A percentile compares a stretch with the other conserved stretches of the same genome.
Conservation (phyloP, 495 filamentous ascomycete genomes). For the Penicillium verhagenii region DNA sequence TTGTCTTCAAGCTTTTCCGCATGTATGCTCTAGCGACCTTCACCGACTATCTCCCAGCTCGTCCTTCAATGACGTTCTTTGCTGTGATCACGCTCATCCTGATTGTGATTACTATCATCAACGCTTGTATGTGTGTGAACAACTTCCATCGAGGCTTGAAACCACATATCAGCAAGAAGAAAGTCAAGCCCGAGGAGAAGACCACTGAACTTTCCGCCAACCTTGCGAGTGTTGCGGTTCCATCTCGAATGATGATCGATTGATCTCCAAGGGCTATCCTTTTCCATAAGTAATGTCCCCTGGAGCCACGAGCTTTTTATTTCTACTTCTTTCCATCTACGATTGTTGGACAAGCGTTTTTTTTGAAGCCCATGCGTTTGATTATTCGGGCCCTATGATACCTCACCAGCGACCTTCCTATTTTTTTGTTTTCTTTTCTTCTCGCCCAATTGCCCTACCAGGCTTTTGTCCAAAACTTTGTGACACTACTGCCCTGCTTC, state of each 20-base stretch:
- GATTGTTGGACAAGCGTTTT: conserved; percentile 4
- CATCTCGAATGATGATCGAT: conserved; percentile 88
- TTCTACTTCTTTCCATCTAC: not conserved
- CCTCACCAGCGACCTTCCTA: conserved; percentile 24
- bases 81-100: conserved; percentile 87
- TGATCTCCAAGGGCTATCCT: conserved; percentile 35
- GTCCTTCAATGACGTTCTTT: conserved; percentile 82
- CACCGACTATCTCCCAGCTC: conserved; percentile 66
- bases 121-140: conserved; percentile 78
- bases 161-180: conserved; percentile 71
- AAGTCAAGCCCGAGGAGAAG: conserved; percentile 61
- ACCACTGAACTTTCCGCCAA: conserved; percentile 66
- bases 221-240: conserved; percentile 38
- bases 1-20: conserved; percentile 95
- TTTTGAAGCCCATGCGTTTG: conserved; percentile 6
- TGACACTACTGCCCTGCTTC: conserved; percentile 18
- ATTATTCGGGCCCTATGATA: conserved; percentile 39
- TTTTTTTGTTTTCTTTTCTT: not conserved
- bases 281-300: conserved; percentile 16
- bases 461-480: conserved; percentile 19
- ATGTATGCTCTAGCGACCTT: conserved; percentile 71
- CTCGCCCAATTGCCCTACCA: not conserved
- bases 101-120: conserved; percentile 84
- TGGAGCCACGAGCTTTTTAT: not conserved
- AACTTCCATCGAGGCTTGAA: conserved; percentile 94